phyloP scores from a whole-genome alignment of 306 rosid genomes.

The Biancaea sappan region DNA sequence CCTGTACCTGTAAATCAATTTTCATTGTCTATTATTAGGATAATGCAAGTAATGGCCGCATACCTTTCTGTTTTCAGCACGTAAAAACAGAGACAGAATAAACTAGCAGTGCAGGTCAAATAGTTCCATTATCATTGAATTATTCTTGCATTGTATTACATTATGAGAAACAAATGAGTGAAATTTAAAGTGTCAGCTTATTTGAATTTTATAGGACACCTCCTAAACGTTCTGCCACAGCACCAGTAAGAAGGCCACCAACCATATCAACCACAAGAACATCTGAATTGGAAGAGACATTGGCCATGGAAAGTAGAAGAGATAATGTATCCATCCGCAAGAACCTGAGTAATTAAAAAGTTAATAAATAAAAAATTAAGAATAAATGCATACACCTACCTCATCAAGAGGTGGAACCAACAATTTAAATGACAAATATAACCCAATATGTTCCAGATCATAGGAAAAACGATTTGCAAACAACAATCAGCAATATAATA shows the following conservation, averaged over 20 bases:
- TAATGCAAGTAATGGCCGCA: constrained; percentile 10
- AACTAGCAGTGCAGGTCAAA: neutral
- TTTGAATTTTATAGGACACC: constrained; percentile 45
- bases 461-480: neutral
- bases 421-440: neutral
- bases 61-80: neutral
- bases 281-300: constrained; percentile 84
- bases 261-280: constrained; percentile 84
- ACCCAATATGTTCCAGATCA: neutral
- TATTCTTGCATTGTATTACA: neutral
- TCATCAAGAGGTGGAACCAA: neutral
- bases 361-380: constrained; percentile 21
- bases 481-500: neutral
- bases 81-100: neutral
- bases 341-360: constrained; percentile 58
- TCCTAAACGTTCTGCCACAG: constrained; percentile 96
- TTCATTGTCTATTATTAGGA: constrained; percentile 3
- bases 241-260: constrained; percentile 93
- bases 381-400: constrained; percentile 5
- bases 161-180: neutral
- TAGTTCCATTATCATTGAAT: neutral
- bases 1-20: constrained; percentile 67
- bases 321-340: constrained; percentile 85
- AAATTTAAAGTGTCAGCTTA: constrained; percentile 24
- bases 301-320: constrained; percentile 85